Conservation (phyloP, 805 yeast species). For the Cyberlindnera mycetangii region DNA sequence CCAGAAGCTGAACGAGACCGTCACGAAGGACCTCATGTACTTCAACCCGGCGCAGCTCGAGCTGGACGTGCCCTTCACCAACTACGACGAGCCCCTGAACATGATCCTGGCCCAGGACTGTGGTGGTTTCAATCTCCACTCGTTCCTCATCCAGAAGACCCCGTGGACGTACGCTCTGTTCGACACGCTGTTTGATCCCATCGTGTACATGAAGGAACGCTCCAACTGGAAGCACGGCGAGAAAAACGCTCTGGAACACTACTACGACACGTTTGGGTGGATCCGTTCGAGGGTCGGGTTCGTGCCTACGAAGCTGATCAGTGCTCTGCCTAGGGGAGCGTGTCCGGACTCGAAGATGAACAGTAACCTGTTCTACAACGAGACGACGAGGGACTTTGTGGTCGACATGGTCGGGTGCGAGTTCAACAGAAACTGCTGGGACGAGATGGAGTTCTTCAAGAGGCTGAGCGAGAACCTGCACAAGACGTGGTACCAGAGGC, state of each 20-base stretch:
- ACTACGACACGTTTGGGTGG: conserved; percentile 37
- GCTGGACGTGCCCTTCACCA: conserved; percentile 30
- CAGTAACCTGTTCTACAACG: conserved; percentile 34
- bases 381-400: conserved; percentile 36
- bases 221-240: conserved; percentile 38
- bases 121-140: conserved; percentile 40
- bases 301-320: conserved; percentile 37
- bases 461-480: conserved; percentile 32
- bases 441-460: conserved; percentile 37
- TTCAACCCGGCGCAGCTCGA: conserved; percentile 36
- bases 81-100: conserved; percentile 34
- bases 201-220: conserved; percentile 38
- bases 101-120: conserved; percentile 40
- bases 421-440: conserved; percentile 37
- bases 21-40: conserved; percentile 32
- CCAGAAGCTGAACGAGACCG: conserved; percentile 28
- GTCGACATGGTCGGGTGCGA: conserved; percentile 41
- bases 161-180: conserved; percentile 37
- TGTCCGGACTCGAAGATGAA: conserved; percentile 33
- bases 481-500: conserved; percentile 30
- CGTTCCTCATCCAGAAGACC: conserved; percentile 37
- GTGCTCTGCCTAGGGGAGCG: conserved; percentile 37
- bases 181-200: conserved; percentile 41
- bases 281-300: conserved; percentile 39
- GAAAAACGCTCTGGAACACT: conserved; percentile 37